Conservation (phyloP, 73 alveolate genomes). For the Blepharisma japonicum region DNA sequence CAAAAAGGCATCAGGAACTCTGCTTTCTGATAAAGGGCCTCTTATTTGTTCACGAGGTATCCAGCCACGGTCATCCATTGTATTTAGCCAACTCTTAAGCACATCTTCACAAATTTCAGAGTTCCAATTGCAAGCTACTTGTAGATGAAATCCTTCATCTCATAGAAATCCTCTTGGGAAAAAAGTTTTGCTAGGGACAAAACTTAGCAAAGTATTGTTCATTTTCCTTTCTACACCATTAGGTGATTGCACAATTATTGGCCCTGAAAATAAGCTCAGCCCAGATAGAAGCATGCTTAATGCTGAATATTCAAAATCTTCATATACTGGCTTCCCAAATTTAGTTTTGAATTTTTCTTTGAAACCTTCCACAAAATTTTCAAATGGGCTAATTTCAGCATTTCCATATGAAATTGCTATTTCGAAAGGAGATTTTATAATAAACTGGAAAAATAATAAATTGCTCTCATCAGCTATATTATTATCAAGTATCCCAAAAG, state of each 20-base stretch:
- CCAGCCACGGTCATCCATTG: constrained; percentile 91
- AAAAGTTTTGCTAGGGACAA: constrained; percentile 79
- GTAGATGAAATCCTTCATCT: constrained; percentile 98
- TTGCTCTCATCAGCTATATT: not conserved
- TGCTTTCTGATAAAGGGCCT: constrained; percentile 77
- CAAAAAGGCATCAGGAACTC: constrained; percentile 68
- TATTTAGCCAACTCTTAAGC: constrained; percentile 87
- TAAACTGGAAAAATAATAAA: not conserved
- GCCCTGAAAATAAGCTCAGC: not conserved
- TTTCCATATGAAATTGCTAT: not conserved
- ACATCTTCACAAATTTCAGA: constrained; percentile 75
- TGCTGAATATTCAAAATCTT: not conserved
- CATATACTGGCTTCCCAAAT: not conserved
- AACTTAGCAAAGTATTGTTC: not conserved
- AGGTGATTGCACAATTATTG: not conserved
- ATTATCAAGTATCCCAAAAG: not conserved
- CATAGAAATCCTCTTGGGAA: constrained; percentile 97
- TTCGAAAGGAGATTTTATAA: not conserved
- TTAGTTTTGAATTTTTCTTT: not conserved
- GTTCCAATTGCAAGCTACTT: constrained; percentile 88
- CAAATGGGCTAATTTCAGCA: not conserved
- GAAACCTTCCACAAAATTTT: not conserved
- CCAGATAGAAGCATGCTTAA: not conserved
- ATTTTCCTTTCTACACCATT: not conserved
- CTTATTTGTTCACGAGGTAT: constrained; percentile 95